A percentile compares a stretch with the other conserved stretches of the same genome.
Conservation (phyloP, 225 moss, liverwort and hornwort genomes). For the Pseudisothecium myosuroides region DNA sequence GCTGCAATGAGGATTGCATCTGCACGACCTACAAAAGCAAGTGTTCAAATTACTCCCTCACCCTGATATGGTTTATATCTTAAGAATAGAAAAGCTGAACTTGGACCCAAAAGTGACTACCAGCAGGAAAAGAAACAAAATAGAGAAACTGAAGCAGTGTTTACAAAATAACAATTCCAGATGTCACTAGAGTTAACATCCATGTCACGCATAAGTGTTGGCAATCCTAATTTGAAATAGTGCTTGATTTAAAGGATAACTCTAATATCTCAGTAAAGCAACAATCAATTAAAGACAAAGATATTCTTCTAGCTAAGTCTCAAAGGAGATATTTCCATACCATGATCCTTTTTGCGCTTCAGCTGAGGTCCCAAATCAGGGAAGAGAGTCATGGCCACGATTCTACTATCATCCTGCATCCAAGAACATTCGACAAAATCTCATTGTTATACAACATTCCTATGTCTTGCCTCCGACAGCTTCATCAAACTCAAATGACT, state of each 20-base stretch:
- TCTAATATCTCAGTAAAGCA: background rate
- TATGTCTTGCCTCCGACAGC: background rate
- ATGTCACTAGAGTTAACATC: background rate
- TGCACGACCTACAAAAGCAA: conserved; percentile 64
- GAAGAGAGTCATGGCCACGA: conserved; percentile 64
- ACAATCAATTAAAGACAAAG: background rate
- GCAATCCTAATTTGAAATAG: background rate
- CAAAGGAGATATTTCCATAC: background rate
- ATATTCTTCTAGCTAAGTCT: background rate
- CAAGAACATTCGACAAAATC: background rate
- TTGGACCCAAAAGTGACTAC: background rate
- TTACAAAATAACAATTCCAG: background rate
- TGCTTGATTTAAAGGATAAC: background rate
- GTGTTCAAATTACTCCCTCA: background rate
- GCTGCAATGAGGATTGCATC: conserved; percentile 97
- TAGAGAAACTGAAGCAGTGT: background rate
- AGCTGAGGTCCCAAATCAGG: conserved; percentile 56
- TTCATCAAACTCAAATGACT: background rate
- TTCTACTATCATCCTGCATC: conserved; percentile 84
- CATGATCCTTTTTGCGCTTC: conserved; percentile 88
- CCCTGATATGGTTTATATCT: background rate
- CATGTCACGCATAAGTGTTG: background rate
- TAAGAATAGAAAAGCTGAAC: background rate
- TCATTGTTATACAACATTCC: background rate
- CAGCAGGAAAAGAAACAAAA: background rate